phyloP scores from a whole-genome alignment of 495 filamentous ascomycete species.

The Penicillium subrubescens region DNA sequence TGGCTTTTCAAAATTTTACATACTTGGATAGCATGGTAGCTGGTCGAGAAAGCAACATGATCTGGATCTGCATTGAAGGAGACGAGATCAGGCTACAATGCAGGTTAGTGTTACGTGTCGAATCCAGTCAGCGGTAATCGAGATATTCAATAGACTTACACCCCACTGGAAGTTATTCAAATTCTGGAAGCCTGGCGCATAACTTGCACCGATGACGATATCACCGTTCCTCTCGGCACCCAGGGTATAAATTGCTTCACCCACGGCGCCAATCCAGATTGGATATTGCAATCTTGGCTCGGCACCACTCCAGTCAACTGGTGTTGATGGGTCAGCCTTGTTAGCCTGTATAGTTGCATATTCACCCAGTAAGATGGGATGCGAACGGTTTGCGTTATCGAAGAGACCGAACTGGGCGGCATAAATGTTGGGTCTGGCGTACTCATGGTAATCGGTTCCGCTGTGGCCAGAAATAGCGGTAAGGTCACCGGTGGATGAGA shows the following conservation, averaged over 20 bases:
- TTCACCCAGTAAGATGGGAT: slow-evolving; percentile 49
- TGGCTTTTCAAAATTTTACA: neutral
- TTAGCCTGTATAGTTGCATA: slow-evolving; percentile 39
- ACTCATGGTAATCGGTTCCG: slow-evolving; percentile 46
- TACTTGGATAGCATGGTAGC: slow-evolving; percentile 1
- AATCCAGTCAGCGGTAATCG: neutral
- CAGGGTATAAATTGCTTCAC: neutral
- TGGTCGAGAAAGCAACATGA: neutral
- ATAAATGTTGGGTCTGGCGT: slow-evolving; percentile 45
- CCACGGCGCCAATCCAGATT: neutral
- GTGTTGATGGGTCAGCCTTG: neutral
- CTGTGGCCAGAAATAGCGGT: slow-evolving; percentile 32
- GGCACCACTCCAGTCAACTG: neutral
- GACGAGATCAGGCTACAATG: slow-evolving; percentile 1
- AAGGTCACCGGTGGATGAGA: slow-evolving; percentile 48
- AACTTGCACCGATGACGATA: neutral
- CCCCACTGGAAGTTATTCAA: neutral
- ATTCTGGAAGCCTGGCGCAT: neutral
- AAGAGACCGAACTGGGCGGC: slow-evolving; percentile 53
- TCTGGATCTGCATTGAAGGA: slow-evolving; percentile 2
- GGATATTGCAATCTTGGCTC: slow-evolving; percentile 1
- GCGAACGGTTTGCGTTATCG: slow-evolving; percentile 41
- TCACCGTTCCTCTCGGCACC: slow-evolving; percentile 1
- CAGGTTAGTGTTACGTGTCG: neutral
- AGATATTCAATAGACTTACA: neutral